Conservation (phyloP, 2,329 filamentous ascomycete species). For the Colletotrichum falcatum region DNA sequence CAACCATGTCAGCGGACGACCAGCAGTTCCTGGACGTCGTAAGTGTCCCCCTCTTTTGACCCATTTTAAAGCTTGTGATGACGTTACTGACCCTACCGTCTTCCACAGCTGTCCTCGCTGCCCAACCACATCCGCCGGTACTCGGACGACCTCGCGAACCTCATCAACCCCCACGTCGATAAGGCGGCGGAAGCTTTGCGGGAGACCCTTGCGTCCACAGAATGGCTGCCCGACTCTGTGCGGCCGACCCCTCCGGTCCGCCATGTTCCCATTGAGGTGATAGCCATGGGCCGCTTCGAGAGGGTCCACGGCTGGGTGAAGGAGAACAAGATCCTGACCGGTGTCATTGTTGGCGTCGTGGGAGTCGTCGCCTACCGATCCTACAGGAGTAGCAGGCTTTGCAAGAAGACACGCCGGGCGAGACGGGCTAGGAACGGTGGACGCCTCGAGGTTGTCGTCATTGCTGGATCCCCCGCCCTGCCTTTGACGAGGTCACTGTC, state of each 20-base stretch:
- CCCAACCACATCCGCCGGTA: conserved; percentile 76
- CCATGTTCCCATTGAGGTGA: conserved; percentile 47
- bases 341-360: conserved; percentile 76
- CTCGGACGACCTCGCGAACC: conserved; percentile 79
- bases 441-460: conserved; percentile 85
- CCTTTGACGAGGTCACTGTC: conserved; percentile 86
- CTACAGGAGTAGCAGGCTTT: conserved; percentile 65
- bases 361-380: conserved; percentile 71
- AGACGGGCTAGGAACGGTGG: conserved; percentile 85
- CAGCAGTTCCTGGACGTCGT: conserved; percentile 83
- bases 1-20: conserved; percentile 81
- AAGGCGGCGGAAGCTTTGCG: conserved; percentile 77
- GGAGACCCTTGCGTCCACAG: conserved; percentile 73
- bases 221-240: conserved; percentile 80
- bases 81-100: conserved; percentile 32
- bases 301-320: conserved; percentile 77
- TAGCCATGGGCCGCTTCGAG: conserved; percentile 57
- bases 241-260: conserved; percentile 66
- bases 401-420: conserved; percentile 78
- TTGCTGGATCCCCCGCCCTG: conserved; percentile 88
- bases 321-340: conserved; percentile 78
- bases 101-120: conserved; percentile 62
- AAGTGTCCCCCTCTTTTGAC: conserved; percentile 51
- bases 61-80: conserved; percentile 12
- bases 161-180: conserved; percentile 85